Conservation (phyloP, 2,329 filamentous ascomycete genomes). For the Ceratocystis harringtonii region DNA sequence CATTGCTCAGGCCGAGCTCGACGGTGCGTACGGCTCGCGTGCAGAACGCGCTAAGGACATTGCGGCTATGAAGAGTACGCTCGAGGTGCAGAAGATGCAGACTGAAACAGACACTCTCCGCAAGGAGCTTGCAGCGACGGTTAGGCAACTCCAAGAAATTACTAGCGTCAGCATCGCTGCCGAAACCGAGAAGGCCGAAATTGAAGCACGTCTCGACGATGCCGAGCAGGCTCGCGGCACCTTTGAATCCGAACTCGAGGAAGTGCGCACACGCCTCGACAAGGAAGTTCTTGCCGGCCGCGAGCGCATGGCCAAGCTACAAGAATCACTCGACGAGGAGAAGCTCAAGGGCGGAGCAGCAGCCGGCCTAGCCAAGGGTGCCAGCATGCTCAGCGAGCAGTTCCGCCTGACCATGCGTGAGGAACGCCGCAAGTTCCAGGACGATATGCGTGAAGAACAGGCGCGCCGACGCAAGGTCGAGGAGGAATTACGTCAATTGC, state of each 20-base stretch:
- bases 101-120: constrained; percentile 36
- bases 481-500: constrained; percentile 34
- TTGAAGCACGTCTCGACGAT: constrained; percentile 31
- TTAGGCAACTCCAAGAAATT: constrained; percentile 38
- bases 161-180: constrained; percentile 37
- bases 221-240: constrained; percentile 25
- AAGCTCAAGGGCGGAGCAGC: constrained; percentile 27
- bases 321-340: constrained; percentile 39
- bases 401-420: constrained; percentile 41
- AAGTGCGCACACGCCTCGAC: constrained; percentile 28
- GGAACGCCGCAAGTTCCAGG: constrained; percentile 42
- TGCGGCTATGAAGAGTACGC: constrained; percentile 36
- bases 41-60: constrained; percentile 44
- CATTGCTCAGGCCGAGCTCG: constrained; percentile 45
- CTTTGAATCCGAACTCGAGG: constrained; percentile 28
- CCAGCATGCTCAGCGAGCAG: constrained; percentile 40
- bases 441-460: constrained; percentile 39
- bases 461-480: constrained; percentile 33
- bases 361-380: constrained; percentile 28
- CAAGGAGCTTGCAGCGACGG: constrained; percentile 35
- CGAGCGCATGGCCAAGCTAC: constrained; percentile 28
- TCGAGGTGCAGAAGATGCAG: constrained; percentile 33
- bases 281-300: constrained; percentile 27
- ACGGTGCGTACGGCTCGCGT: constrained; percentile 45
- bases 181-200: constrained; percentile 36